Evolutionary conservation across 192 early-diverging fungal species (phyloP), one percentile per base, ranked within the genome.

Genomic region (Rhizoclosmatium globosum): DNA sequence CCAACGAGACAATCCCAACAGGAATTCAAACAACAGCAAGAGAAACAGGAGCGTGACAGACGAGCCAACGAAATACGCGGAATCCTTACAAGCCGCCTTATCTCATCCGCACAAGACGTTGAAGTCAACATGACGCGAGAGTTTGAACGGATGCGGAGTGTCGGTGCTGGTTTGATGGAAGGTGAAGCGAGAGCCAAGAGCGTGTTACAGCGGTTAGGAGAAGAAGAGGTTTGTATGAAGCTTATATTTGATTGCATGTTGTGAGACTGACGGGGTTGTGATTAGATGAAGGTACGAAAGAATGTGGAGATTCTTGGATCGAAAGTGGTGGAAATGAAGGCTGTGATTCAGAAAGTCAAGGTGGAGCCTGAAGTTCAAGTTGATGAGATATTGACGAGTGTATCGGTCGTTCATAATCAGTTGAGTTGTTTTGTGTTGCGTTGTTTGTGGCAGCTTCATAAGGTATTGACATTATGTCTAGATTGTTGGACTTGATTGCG

Each of bases 401-500:
- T 87, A 0, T 89, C 86, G 1, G 90, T 91, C 41, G 92, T 93
- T 7, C 86, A 92, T 48, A 93, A 92, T 59, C 92, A 93, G 92
- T 92, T 45, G 64, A 71, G 48, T 70, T 4, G 17, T 77, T 68
- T 50, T 65, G 9, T 68, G 4, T 50, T 45, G 39, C 44, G 59
- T 71, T 71, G n/a, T 9, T 47, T 39, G 4, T n/a, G 53, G 31
- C 13, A 60, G 44, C 3, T 42, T 46, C 39, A 31, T 68, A 11
- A 11, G 21, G 44, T 45, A 19, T 68, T 6, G 19, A 42, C 6
- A 13, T 68, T 68, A 17, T 42, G 56, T 48, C 45, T 66, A 97
- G 94, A 68, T 86, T 98, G 57, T 92, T 95, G 74, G 94, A 96
- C 19, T 77, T 95, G 80, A 92, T 96, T 2, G 95, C 93, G 38